Percentiles rank a stretch among this genome's conserved stretches.
These are phyloP conservation scores for Hypoxylon sp. DNA, from an alignment of 2,329 filamentous ascomycete species.

Conservation along the genomic window DNA sequence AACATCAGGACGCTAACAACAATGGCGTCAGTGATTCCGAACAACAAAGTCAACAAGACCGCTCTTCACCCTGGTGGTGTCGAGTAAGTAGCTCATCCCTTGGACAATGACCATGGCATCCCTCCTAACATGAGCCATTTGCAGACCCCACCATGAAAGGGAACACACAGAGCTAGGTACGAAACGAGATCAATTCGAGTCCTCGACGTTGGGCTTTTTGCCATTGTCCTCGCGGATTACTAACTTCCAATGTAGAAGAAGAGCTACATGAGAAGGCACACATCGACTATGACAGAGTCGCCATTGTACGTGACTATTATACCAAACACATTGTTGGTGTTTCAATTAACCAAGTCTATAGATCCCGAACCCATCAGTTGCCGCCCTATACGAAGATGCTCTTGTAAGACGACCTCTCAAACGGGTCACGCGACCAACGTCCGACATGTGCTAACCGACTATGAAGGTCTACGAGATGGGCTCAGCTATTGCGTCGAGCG, in stretches of 20 bases:
- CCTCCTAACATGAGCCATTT: slow-evolving; percentile 50
- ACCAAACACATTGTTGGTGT: slow-evolving; percentile 14
- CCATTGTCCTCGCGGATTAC: slow-evolving; percentile 21
- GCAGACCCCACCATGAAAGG: slow-evolving; percentile 75
- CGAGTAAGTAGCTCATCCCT: slow-evolving; percentile 72
- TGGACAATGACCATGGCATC: slow-evolving; percentile 22
- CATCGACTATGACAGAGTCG: slow-evolving; percentile 98
- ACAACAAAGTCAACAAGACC: slow-evolving; percentile 86
- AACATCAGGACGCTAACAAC: slow-evolving; percentile 41
- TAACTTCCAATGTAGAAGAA: slow-evolving; percentile 72
- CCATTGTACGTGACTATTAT: slow-evolving; percentile 79
- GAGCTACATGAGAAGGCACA: slow-evolving; percentile 97
- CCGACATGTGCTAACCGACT: slow-evolving; percentile 42
- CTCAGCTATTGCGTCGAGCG: slow-evolving; percentile 95
- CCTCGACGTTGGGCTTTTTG: slow-evolving; percentile 4
- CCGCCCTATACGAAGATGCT: slow-evolving; percentile 98
- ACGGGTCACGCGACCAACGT: slow-evolving; percentile 36
- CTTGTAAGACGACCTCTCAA: slow-evolving; percentile 68
- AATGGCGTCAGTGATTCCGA: slow-evolving; percentile 65
- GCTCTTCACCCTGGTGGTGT: slow-evolving; percentile 92
- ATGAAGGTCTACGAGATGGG: slow-evolving; percentile 85
- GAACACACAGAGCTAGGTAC: slow-evolving; percentile 93
- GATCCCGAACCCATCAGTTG: slow-evolving; percentile 93
- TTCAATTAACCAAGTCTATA: slow-evolving; percentile 53
- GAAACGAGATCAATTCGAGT: slow-evolving; percentile 40